Percentiles rank a stretch among this genome's conserved stretches.
Conservation (phyloP, 1,284 basidiomycete genomes). For the Blastosporella zonata region DNA sequence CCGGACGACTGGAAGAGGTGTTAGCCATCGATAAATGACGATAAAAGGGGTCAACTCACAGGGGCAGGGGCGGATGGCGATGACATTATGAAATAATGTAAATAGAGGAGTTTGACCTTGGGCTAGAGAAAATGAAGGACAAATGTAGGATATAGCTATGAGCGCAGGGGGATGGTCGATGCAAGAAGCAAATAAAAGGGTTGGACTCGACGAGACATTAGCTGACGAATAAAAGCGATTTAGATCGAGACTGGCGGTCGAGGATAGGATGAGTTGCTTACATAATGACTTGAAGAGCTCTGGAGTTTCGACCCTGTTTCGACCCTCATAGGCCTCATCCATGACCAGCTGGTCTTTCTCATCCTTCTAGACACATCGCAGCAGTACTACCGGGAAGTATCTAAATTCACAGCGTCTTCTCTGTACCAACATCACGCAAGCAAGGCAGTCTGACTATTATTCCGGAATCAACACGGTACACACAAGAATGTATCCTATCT, state of each 20-base stretch:
- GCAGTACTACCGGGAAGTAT: too few relatives aligned
- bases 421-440: too few relatives aligned
- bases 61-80: not conserved
- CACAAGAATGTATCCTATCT: too few relatives aligned
- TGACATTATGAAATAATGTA: not conserved
- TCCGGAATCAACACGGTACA: too few relatives aligned
- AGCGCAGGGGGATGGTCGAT: not conserved
- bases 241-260: not conserved
- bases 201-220: conserved; percentile 1
- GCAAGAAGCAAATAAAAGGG: not conserved
- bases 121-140: not conserved
- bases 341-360: conserved; percentile 70
- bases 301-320: not conserved
- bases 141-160: not conserved
- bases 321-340: conserved; percentile 3
- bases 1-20: not conserved
- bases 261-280: conserved; percentile 3
- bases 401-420: too few relatives aligned
- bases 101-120: too few relatives aligned
- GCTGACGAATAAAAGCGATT: not conserved
- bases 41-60: not conserved
- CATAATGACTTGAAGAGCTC: not conserved
- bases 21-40: not conserved
- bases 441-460: too few relatives aligned
- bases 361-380: conserved; percentile 52